These are phyloP conservation scores for Nymphaea colorata DNA, from an alignment of 164 flowering plant species.

Conservation along the genomic window DNA sequence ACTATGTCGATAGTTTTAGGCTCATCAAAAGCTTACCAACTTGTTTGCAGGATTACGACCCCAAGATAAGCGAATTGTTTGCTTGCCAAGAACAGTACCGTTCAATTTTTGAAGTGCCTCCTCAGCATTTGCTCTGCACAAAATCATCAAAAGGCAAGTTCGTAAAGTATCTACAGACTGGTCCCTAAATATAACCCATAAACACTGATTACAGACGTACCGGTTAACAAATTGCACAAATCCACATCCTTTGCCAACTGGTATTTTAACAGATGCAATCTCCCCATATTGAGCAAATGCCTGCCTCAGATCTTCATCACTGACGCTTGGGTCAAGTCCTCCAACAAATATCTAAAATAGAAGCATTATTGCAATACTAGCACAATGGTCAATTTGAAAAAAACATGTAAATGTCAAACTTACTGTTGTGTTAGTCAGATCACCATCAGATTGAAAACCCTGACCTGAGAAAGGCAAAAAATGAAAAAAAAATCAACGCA, in stretches of 20 bases:
- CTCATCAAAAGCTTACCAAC: conserved; percentile 32
- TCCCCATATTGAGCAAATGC: conserved; percentile 79
- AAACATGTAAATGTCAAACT: conserved; percentile 15
- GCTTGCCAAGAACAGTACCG: conserved; percentile 75
- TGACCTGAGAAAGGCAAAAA: conserved; percentile 16
- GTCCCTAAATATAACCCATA: background rate
- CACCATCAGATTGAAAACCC: conserved; percentile 46
- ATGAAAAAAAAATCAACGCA: too few relatives aligned
- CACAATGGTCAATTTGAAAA: background rate
- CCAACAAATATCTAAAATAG: conserved; percentile 86
- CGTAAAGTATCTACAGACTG: background rate
- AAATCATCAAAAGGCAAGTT: background rate
- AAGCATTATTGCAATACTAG: conserved; percentile 10
- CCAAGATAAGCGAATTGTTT: conserved; percentile 92
- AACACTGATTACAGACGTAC: conserved; percentile 19
- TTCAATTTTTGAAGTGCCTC: conserved; percentile 77
- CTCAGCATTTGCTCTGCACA: conserved; percentile 58
- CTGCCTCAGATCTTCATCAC: conserved; percentile 84
- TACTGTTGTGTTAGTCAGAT: conserved; percentile 80
- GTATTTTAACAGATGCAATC: conserved; percentile 80
- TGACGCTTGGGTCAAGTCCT: conserved; percentile 76
- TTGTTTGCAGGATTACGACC: conserved; percentile 93
- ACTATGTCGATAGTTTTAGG: too few relatives aligned
- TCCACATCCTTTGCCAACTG: conserved; percentile 92
- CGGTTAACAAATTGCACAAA: conserved; percentile 91